Evolutionary conservation across 768 basidiomycete genomes (phyloP).

Genomic region (Amanita inopinata): DNA sequence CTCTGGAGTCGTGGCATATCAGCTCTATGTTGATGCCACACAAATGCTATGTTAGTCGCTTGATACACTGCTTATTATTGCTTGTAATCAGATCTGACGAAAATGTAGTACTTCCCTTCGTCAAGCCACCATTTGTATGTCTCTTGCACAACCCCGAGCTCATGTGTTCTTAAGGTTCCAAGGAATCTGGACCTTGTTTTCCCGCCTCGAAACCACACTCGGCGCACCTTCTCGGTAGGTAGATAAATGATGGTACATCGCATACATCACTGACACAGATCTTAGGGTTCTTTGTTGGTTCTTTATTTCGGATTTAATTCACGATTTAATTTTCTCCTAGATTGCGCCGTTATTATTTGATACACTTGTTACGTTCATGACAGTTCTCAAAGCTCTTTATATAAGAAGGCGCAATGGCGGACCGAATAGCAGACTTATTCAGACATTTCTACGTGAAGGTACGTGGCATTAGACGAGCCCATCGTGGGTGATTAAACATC

Average conservation of each 20-base stretch:
- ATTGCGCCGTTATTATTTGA: conserved; percentile 78
- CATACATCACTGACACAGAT: conserved; percentile 9
- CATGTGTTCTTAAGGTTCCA: conserved; percentile 1
- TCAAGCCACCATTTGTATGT: conserved; percentile 52
- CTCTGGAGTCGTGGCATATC: conserved; percentile 69
- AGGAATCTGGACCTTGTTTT: conserved; percentile 62
- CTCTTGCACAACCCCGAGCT: conserved; percentile 1
- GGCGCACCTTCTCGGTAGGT: conserved; percentile 67
- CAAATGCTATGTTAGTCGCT: conserved; percentile 63
- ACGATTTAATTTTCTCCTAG: conserved; percentile 23
- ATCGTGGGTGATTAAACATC: conserved; percentile 4
- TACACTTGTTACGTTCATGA: conserved; percentile 73
- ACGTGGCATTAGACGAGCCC: conserved; percentile 9
- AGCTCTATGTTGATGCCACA: conserved; percentile 69
- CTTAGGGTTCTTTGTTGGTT: conserved; percentile 49
- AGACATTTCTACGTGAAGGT: conserved; percentile 81
- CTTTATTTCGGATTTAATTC: conserved; percentile 3
- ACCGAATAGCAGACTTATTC: conserved; percentile 69
- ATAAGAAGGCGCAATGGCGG: conserved; percentile 70
- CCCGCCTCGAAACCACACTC: conserved; percentile 78
- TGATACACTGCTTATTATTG: too few relatives aligned
- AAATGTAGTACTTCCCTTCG: conserved; percentile 50
- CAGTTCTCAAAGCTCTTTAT: conserved; percentile 67
- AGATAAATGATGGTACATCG: conserved; percentile 1
- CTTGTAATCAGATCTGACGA: conserved; percentile 8